A percentile compares a stretch with the other conserved stretches of the same genome.
phyloP scores from a whole-genome alignment of 2,329 filamentous ascomycete genomes.

The Knoxdaviesia capensis region DNA sequence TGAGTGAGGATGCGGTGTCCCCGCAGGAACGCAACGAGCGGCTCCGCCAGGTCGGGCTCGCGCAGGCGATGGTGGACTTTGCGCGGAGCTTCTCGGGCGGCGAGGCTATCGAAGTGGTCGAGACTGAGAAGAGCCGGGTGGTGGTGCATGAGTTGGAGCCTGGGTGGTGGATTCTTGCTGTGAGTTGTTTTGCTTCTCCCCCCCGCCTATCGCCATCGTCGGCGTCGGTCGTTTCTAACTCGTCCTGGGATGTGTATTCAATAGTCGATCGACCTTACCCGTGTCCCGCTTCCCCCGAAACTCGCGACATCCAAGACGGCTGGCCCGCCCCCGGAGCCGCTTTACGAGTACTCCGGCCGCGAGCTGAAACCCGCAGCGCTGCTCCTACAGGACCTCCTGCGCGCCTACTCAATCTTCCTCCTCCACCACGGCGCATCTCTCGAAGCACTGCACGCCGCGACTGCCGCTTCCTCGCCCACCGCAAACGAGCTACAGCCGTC shows the following conservation, averaged over 20 bases:
- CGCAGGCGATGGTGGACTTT: slow-evolving; percentile 92
- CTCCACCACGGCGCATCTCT: slow-evolving; percentile 71
- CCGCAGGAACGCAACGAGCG: slow-evolving; percentile 64
- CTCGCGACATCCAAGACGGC: slow-evolving; percentile 20
- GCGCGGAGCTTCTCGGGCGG: slow-evolving; percentile 70
- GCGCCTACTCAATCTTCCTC: slow-evolving; percentile 67
- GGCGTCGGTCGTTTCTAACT: neutral
- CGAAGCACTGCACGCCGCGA: slow-evolving; percentile 38
- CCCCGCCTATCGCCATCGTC: slow-evolving; percentile 1
- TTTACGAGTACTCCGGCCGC: slow-evolving; percentile 66
- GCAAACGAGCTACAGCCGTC: too few relatives aligned
- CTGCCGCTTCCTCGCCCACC: too few relatives aligned
- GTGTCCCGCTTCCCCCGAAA: slow-evolving; percentile 39
- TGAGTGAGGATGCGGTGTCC: slow-evolving; percentile 16
- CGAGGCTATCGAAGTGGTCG: slow-evolving; percentile 60
- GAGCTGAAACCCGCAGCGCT: slow-evolving; percentile 72
- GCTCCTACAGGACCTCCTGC: slow-evolving; percentile 59
- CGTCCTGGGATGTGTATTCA: neutral
- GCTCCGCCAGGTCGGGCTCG: slow-evolving; percentile 80
- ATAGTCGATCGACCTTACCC: slow-evolving; percentile 65
- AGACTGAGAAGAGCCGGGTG: slow-evolving; percentile 76
- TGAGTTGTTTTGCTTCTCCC: slow-evolving; percentile 16
- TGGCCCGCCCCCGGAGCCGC: slow-evolving; percentile 17
- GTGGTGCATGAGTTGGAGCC: slow-evolving; percentile 72
- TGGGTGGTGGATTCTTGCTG: slow-evolving; percentile 90